Evolutionary conservation across 495 filamentous ascomycete species (phyloP).

Genomic region (Antarctomyces pellizariae): DNA sequence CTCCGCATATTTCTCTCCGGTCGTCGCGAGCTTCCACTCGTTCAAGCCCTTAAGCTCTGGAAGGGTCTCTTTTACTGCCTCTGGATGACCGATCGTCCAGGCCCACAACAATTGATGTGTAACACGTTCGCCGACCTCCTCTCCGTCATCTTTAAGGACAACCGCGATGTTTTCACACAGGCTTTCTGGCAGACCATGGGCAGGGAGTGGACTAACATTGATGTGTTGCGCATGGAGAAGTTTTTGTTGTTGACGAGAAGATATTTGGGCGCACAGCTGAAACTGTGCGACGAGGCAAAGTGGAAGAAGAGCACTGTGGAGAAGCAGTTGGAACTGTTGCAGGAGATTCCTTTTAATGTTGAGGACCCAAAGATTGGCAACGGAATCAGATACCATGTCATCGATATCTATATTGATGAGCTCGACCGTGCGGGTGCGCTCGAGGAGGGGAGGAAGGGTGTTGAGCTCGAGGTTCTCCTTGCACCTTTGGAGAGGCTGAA

Average conservation of each 20-base stretch:
- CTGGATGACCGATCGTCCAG: constrained; percentile 81
- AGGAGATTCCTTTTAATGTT: constrained; percentile 18
- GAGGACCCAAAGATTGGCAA: constrained; percentile 36
- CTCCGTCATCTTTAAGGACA: constrained; percentile 32
- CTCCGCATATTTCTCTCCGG: constrained; percentile 56
- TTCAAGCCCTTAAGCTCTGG: constrained; percentile 83
- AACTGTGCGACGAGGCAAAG: constrained; percentile 20
- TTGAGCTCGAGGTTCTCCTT: constrained; percentile 28
- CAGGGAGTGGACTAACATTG: constrained; percentile 60
- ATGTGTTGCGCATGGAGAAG: constrained; percentile 77
- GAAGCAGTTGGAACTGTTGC: constrained; percentile 13
- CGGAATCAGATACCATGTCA: constrained; percentile 64
- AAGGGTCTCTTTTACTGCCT: constrained; percentile 93
- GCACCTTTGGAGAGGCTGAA: constrained; percentile 31
- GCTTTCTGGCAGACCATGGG: constrained; percentile 85
- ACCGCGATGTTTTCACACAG: constrained; percentile 39
- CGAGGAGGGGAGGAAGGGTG: constrained; percentile 18
- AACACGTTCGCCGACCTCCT: constrained; percentile 53
- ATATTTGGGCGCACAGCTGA: constrained; percentile 45
- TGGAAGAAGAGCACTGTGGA: constrained; percentile 14
- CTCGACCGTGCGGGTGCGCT: constrained; percentile 41
- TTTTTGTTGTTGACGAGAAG: constrained; percentile 67
- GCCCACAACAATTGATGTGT: constrained; percentile 67
- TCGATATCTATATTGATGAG: constrained; percentile 85
- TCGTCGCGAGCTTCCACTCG: constrained; percentile 35